Evolutionary conservation across 1,284 basidiomycete genomes (phyloP), one percentile per base, ranked within the genome.

Genomic region (Papiliotrema flavescens): DNA sequence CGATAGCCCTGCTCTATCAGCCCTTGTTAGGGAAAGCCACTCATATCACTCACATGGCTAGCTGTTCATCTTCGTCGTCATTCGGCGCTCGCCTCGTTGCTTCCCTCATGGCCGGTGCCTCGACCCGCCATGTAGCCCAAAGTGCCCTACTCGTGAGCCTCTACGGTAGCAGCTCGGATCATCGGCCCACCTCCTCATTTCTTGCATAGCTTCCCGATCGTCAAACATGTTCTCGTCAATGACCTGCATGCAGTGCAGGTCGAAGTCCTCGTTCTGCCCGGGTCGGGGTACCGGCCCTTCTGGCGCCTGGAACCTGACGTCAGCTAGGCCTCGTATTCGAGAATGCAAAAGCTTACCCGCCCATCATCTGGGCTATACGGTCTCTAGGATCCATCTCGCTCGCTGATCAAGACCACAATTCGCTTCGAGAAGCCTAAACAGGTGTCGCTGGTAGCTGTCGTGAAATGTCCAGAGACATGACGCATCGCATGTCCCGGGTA

Each of bases 111-210:
- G 45, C n/a, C 2, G 57, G 54, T 39, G 65, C 65, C 8, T 55
- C 58, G 0, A 56, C 65, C 34, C 53, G 59, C 70, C 67, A 72
- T 2, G 71, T 74, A 3, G 64, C 60, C 71, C 71, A 74, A 1
- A 69, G 63, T 14, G 71, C 71, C 36, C 70, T 71, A 51, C 17
- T 26, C 9, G 6, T 54, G 32, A 60, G 51, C n/a, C 35, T 47
- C 13, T 17, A 56, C 17, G 22, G n/a, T 11, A n/a, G 3, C n/a
- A 17, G 17, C 5, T 11, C 5, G 11, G 28, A 11, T 6, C 6
- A 11, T 11, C 6, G 11, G 47, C 63, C 54, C 23, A 73, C 69
- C 60, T 59, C 47, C 69, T 60, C 34, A 71, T 50, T 51, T 71
- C 69, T 0, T 54, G 24, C 2, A 60, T 28, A 34, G 65, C 65